Conservation (phyloP, 768 basidiomycete species). For the Pleurotus ostreatus region DNA sequence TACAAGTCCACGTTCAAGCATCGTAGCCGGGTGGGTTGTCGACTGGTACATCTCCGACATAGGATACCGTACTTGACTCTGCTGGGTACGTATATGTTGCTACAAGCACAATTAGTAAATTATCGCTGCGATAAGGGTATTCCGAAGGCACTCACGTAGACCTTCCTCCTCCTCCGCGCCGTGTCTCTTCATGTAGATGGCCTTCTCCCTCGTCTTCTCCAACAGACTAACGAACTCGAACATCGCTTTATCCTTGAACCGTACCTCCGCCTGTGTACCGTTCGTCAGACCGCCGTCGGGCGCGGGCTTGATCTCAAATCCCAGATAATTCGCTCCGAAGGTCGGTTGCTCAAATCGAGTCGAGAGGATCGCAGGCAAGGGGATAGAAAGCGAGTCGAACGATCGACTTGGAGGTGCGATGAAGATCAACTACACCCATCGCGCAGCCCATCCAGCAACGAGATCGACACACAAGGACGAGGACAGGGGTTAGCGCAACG, state of each 20-base stretch:
- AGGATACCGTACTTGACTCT: conserved; percentile 37
- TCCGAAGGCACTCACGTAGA: conserved; percentile 44
- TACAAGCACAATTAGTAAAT: conserved; percentile 14
- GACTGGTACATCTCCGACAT: conserved; percentile 36
- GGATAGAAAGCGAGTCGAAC: conserved; percentile 52
- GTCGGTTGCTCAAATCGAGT: conserved; percentile 76
- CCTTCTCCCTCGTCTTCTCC: conserved; percentile 74
- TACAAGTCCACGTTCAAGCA: conserved; percentile 16
- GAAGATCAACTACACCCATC: conserved; percentile 56
- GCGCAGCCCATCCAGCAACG: neutral
- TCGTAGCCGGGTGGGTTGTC: conserved; percentile 54
- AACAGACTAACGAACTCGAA: conserved; percentile 70
- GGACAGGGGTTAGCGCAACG: conserved; percentile 3
- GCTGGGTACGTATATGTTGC: conserved; percentile 44
- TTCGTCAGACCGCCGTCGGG: conserved; percentile 60
- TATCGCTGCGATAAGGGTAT: neutral
- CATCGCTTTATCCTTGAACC: conserved; percentile 64
- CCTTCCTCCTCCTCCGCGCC: conserved; percentile 48
- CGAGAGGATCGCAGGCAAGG: conserved; percentile 58
- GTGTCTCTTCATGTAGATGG: conserved; percentile 72
- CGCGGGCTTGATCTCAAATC: conserved; percentile 64
- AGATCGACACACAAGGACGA: neutral
- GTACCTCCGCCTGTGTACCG: conserved; percentile 63
- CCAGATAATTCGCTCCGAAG: conserved; percentile 64
- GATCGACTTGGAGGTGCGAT: conserved; percentile 29